phyloP scores from a whole-genome alignment of 2,329 filamentous ascomycete species.

The Nigrograna mackinnonii region DNA sequence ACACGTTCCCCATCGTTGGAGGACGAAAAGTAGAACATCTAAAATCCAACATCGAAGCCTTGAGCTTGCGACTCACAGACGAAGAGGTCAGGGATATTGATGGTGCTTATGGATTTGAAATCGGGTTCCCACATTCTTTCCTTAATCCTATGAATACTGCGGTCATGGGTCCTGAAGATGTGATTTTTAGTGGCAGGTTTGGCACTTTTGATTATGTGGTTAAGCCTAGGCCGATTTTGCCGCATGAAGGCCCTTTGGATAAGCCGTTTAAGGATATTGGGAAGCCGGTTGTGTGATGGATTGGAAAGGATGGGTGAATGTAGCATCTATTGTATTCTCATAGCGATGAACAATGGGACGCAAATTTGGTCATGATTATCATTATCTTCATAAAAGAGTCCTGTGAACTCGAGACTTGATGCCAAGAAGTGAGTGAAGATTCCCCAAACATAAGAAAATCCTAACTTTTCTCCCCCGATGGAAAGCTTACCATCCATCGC shows the following conservation, averaged over 20 bases:
- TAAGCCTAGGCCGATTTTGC: conserved; percentile 22
- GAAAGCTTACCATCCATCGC: conserved; percentile 3
- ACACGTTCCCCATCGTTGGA: conserved; percentile 75
- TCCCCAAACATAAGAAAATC: no score
- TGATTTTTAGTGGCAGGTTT: conserved; percentile 17
- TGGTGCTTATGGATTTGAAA: conserved; percentile 61
- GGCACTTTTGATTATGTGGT: conserved; percentile 29
- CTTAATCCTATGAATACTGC: conserved; percentile 18
- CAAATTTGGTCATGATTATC: no score
- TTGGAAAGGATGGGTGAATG: no score
- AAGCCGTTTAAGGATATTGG: conserved; percentile 17
- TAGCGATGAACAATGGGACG: no score
- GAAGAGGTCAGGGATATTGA: conserved; percentile 72
- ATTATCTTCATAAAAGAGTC: no score
- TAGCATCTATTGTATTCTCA: no score
- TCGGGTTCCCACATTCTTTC: conserved; percentile 63
- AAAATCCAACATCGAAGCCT: conserved; percentile 69
- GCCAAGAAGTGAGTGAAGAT: no score
- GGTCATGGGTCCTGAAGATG: conserved; percentile 28
- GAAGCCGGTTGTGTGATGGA: no score
- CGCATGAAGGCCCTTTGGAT: conserved; percentile 28
- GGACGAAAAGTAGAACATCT: conserved; percentile 72
- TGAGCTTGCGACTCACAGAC: conserved; percentile 61
- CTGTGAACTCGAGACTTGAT: no score
- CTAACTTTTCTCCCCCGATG: no score